These are phyloP conservation scores for Ganoderma sinense DNA, from an alignment of 1,284 basidiomycete species.

Conservation along the genomic window DNA sequence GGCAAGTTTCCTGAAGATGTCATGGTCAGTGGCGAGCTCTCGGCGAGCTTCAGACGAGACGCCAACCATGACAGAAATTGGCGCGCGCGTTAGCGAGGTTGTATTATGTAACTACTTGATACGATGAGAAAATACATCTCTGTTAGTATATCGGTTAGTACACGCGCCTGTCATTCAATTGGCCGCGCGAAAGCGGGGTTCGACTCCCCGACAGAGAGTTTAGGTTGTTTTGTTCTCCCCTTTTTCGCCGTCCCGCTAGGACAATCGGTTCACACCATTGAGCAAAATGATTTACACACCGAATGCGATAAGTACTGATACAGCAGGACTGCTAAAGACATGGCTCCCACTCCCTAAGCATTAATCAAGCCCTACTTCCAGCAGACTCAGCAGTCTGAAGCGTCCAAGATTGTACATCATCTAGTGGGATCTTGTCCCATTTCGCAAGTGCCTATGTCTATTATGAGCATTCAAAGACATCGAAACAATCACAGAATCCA, in stretches of 20 bases:
- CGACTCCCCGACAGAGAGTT: slow-evolving; percentile 49
- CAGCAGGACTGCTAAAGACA: neutral
- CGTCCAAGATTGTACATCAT: slow-evolving; percentile 70
- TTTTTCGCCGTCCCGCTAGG: neutral
- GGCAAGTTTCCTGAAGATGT: neutral
- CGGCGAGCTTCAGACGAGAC: no score
- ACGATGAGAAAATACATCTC: neutral
- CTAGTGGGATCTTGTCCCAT: slow-evolving; percentile 64
- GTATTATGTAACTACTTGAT: no score
- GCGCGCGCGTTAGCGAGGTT: no score
- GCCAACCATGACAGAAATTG: no score
- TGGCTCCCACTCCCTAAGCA: neutral
- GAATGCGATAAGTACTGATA: neutral
- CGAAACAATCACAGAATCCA: slow-evolving; percentile 38
- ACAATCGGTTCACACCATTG: neutral
- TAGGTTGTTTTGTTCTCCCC: no score
- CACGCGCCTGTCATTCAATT: slow-evolving; percentile 10
- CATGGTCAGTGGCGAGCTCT: neutral
- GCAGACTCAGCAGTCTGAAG: slow-evolving; percentile 59
- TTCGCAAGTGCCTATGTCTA: slow-evolving; percentile 53
- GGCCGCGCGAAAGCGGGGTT: slow-evolving; percentile 50
- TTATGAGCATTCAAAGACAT: slow-evolving; percentile 7
- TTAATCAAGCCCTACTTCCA: slow-evolving; percentile 25
- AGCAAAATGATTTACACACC: neutral
- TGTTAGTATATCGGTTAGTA: slow-evolving; percentile 18